Conservation (phyloP, 345 rosid species). For the Excoecaria agallocha region DNA sequence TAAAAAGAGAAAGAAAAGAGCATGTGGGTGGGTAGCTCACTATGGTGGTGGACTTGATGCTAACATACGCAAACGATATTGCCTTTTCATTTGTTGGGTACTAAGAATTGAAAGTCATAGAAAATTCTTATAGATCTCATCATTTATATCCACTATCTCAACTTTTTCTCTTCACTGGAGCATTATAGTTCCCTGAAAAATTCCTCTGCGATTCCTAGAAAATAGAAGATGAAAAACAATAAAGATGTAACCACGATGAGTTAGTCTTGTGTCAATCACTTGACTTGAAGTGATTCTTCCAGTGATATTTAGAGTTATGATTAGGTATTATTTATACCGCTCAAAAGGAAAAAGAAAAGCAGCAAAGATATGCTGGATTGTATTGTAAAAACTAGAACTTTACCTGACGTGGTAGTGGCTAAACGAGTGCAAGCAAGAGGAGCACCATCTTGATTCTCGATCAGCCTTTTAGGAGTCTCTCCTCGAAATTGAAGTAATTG, state of each 20-base stretch:
- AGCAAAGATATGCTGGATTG: too few relatives aligned
- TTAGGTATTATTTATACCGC: too few relatives aligned
- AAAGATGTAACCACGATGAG: background rate
- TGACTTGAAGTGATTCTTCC: too few relatives aligned
- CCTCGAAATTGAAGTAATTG: slow-evolving; percentile 26
- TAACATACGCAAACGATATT: slow-evolving; percentile 31
- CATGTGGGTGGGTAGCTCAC: slow-evolving; percentile 25
- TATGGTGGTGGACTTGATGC: slow-evolving; percentile 19
- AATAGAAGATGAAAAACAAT: background rate
- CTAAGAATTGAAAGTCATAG: too few relatives aligned
- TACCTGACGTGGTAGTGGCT: slow-evolving; percentile 29
- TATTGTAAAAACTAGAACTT: too few relatives aligned
- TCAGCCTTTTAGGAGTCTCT: slow-evolving; percentile 40
- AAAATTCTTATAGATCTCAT: too few relatives aligned
- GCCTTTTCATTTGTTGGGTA: background rate
- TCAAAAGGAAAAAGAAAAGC: too few relatives aligned
- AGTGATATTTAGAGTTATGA: background rate
- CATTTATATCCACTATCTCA: too few relatives aligned
- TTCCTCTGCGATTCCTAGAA: background rate
- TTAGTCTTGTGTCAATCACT: too few relatives aligned
- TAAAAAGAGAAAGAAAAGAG: background rate
- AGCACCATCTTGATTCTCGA: slow-evolving; percentile 30
- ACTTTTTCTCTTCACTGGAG: background rate
- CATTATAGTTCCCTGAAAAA: slow-evolving; percentile 6
- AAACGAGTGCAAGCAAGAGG: slow-evolving; percentile 20